Conservation (phyloP, 805 yeast species). For the Hanseniaspora thailandica region DNA sequence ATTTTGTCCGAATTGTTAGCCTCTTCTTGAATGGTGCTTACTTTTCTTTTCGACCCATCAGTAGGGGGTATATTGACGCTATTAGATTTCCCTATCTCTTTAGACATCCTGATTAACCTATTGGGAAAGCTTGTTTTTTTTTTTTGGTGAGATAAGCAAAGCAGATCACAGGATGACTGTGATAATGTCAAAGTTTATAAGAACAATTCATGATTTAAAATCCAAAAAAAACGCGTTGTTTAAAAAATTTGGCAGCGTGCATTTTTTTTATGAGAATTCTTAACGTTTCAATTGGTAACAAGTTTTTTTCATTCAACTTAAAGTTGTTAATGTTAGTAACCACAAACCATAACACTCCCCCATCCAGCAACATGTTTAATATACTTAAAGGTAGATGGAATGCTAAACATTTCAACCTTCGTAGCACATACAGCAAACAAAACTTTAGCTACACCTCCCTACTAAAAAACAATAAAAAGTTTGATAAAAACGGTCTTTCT, state of each 20-base stretch:
- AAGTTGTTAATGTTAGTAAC: too few relatives aligned
- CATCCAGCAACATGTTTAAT: not conserved
- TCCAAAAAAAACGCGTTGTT: not conserved
- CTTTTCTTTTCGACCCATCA: not conserved
- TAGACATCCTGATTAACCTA: not conserved
- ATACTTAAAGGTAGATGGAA: not conserved
- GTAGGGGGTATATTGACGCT: not conserved
- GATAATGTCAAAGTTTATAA: too few relatives aligned
- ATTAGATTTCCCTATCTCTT: not conserved
- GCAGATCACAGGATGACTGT: too few relatives aligned
- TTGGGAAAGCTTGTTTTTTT: too few relatives aligned
- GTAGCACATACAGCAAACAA: not conserved
- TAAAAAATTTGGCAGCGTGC: too few relatives aligned
- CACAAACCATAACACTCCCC: not conserved
- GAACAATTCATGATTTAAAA: too few relatives aligned
- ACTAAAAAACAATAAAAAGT: slow-evolving; percentile 20
- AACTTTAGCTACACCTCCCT: not conserved
- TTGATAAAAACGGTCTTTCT: slow-evolving; percentile 20
- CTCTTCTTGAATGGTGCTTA: not conserved
- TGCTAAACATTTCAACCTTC: not conserved
- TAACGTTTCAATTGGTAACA: not conserved
- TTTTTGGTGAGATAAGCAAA: too few relatives aligned
- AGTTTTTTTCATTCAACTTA: too few relatives aligned
- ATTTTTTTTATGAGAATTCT: too few relatives aligned
- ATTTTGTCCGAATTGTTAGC: not conserved